Conservation (phyloP, 2,329 filamentous ascomycete species). For the Neofusicoccum cordaticola region DNA sequence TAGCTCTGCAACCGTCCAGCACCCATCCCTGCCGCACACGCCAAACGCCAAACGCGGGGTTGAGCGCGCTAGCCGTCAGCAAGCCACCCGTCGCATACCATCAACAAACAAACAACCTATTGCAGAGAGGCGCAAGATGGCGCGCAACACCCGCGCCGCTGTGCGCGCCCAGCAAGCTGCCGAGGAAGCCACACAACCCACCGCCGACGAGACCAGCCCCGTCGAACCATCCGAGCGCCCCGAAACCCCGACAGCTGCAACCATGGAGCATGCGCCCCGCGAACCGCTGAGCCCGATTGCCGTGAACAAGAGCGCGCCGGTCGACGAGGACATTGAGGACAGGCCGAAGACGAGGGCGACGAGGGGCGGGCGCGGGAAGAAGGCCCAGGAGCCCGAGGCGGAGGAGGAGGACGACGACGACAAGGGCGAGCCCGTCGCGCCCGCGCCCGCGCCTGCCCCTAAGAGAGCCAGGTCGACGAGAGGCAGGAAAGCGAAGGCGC, state of each 20-base stretch:
- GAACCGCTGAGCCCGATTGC: conserved; percentile 6
- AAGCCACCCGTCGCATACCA: neutral
- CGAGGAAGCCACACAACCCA: neutral
- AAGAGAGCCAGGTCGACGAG: conserved; percentile 9
- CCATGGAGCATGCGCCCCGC: neutral
- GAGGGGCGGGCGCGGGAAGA: conserved; percentile 11
- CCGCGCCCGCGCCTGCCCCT: neutral
- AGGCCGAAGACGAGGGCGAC: neutral
- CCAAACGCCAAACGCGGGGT: neutral
- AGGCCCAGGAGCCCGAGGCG: neutral
- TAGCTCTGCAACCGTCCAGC: neutral
- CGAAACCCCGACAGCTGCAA: neutral
- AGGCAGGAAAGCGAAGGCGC: neutral
- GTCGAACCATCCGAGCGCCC: neutral
- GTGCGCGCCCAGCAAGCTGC: conserved; percentile 14
- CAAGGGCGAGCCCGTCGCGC: neutral
- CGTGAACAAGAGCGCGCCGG: conserved; percentile 1
- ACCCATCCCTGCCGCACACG: neutral
- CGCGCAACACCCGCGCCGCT: conserved; percentile 18
- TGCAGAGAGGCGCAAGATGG: neutral
- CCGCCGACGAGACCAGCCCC: neutral
- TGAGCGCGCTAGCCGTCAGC: neutral
- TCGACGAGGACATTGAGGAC: neutral
- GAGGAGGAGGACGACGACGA: neutral
- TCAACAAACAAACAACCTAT: neutral